A percentile compares a stretch with the other conserved stretches of the same genome.
Evolutionary conservation across 73 alveolate genomes (phyloP).

Genomic region (Tetrahymena borealis): DNA sequence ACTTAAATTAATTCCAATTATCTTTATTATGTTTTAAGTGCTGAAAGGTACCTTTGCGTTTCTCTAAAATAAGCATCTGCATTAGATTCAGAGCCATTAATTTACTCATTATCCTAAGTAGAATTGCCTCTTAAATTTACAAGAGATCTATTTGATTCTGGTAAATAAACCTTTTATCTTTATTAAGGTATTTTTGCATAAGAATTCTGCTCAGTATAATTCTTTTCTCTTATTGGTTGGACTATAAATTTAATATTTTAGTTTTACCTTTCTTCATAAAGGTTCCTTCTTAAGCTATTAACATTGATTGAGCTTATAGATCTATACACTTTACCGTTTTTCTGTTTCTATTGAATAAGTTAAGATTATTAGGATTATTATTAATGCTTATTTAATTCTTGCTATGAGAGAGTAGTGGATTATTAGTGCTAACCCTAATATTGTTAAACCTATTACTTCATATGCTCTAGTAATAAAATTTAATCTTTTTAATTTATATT

Average conservation of each 20-base stretch:
- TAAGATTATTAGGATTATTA: neutral
- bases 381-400: neutral
- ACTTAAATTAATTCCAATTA: neutral
- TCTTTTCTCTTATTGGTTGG: neutral
- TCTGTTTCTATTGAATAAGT: neutral
- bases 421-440: neutral
- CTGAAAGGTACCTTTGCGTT: neutral
- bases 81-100: neutral
- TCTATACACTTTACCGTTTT: neutral
- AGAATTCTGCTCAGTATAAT: neutral
- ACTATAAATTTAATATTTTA: neutral
- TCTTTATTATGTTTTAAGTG: neutral
- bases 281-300: neutral
- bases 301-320: neutral
- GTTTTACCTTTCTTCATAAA: neutral
- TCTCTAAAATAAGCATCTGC: neutral
- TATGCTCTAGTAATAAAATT: neutral
- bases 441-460: neutral
- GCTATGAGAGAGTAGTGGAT: neutral
- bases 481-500: neutral
- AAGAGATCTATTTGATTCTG: neutral
- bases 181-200: neutral
- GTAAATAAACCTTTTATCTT: neutral
- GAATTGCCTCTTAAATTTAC: neutral
- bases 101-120: neutral